Conservation (phyloP, 2,329 filamentous ascomycete genomes). For the Aspergillus fischeri region DNA sequence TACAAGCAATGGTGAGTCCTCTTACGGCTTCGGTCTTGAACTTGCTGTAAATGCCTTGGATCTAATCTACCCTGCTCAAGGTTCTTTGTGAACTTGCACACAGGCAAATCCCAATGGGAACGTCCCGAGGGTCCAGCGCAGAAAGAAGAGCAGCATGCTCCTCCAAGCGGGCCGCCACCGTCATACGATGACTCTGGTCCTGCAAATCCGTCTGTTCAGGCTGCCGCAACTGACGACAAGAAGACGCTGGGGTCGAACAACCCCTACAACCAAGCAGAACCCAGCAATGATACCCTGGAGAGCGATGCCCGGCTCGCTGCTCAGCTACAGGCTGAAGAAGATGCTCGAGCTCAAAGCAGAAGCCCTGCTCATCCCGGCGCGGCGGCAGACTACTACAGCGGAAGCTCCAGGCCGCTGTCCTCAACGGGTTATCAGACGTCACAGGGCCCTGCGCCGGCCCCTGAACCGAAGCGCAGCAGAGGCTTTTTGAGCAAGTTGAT, state of each 20-base stretch:
- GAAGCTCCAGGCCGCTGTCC: conserved; percentile 15
- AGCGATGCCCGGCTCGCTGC: conserved; percentile 73
- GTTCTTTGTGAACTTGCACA: conserved; percentile 89
- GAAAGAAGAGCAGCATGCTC: conserved; percentile 29
- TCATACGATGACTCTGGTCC: conserved; percentile 58
- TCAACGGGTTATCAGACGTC: conserved; percentile 2
- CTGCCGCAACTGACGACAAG: conserved; percentile 41
- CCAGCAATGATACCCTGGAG: conserved; percentile 38
- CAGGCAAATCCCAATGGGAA: conserved; percentile 88
- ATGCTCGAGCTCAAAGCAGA: conserved; percentile 51
- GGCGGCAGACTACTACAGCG: conserved; percentile 47
- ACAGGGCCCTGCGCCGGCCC: conserved; percentile 4
- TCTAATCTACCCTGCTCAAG: conserved; percentile 39
- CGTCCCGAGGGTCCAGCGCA: conserved; percentile 67
- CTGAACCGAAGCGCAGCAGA: conserved; percentile 38
- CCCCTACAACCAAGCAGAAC: conserved; percentile 53
- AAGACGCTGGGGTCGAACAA: conserved; percentile 61
- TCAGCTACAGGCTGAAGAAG: conserved; percentile 77
- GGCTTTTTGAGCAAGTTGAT: conserved; percentile 52
- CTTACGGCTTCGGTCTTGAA: background rate
- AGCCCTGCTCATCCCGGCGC: conserved; percentile 29
- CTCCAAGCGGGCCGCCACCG: conserved; percentile 43
- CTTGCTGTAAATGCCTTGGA: background rate
- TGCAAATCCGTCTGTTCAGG: conserved; percentile 38
- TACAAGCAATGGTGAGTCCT: conserved; percentile 72